Conservation (phyloP, 768 basidiomycete genomes). For the Butyriboletus loyo region DNA sequence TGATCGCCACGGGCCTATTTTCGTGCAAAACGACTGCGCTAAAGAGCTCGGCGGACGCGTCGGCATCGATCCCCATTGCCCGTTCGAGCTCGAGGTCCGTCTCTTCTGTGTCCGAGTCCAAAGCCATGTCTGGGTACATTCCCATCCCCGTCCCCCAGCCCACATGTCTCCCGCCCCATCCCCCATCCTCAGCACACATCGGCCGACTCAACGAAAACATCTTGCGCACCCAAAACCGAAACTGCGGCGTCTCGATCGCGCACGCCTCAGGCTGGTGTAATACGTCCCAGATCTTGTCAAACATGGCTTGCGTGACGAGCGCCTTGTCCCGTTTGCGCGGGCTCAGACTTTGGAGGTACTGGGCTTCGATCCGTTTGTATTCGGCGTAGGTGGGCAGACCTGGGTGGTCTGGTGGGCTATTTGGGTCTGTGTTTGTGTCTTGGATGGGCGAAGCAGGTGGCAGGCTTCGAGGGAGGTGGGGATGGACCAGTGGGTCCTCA, state of each 20-base stretch:
- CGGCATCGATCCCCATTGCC: conserved; percentile 13
- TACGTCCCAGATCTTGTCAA: conserved; percentile 70
- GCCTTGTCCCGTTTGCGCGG: conserved; percentile 63
- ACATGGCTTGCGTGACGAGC: conserved; percentile 66
- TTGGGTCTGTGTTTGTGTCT: neutral
- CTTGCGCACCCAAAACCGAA: conserved; percentile 81
- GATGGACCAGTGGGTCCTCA: neutral
- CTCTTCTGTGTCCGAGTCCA: conserved; percentile 6
- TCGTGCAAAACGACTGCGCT: conserved; percentile 64
- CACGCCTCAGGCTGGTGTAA: conserved; percentile 50
- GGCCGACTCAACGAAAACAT: conserved; percentile 59
- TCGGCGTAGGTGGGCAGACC: conserved; percentile 63
- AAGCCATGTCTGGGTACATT: neutral
- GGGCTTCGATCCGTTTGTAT: conserved; percentile 55
- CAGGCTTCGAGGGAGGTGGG: neutral
- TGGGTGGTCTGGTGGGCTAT: conserved; percentile 23
- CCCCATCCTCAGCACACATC: neutral
- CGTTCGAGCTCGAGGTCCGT: conserved; percentile 15
- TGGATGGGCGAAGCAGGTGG: conserved; percentile 1
- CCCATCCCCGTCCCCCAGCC: neutral
- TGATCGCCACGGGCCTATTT: conserved; percentile 68
- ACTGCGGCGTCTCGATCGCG: conserved; percentile 56
- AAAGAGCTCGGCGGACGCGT: conserved; percentile 10
- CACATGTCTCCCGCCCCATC: conserved; percentile 14
- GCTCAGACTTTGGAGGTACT: conserved; percentile 58